A percentile compares a stretch with the other conserved stretches of the same genome.
phyloP scores from a whole-genome alignment of 495 filamentous ascomycete species.

The Penicillium macrosclerotiorum region DNA sequence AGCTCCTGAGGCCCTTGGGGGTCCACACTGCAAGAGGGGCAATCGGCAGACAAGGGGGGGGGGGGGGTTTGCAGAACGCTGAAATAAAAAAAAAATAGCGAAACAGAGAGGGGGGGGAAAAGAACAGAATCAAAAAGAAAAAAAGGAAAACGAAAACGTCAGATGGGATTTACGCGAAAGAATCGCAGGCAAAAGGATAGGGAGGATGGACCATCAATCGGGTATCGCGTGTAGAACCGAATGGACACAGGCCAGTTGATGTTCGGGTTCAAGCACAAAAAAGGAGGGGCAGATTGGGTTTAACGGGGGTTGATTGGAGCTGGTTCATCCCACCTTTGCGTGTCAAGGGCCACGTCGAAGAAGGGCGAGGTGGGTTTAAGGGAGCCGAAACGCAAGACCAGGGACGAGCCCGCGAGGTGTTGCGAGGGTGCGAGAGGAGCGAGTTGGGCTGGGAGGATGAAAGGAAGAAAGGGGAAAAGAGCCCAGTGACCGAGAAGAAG shows the following conservation, averaged over 20 bases:
- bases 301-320: constrained; percentile 1
- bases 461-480: too few species aligned
- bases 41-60: not conserved
- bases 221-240: constrained; percentile 16
- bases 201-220: constrained; percentile 13
- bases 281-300: constrained; percentile 20
- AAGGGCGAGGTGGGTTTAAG: too few species aligned
- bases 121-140: constrained; percentile 4
- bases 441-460: too few species aligned
- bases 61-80: not conserved
- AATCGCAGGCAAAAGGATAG: too few species aligned
- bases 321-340: constrained; percentile 19
- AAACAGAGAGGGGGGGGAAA: too few species aligned
- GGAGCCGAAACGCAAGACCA: too few species aligned
- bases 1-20: constrained; percentile 1
- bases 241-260: not conserved
- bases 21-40: not conserved
- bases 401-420: too few species aligned
- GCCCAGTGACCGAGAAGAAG: too few species aligned
- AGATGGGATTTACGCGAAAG: too few species aligned
- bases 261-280: constrained; percentile 3
- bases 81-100: constrained; percentile 8
- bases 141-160: not conserved
- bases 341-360: too few species aligned
- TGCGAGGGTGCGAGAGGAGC: too few species aligned